Evolutionary conservation across 495 filamentous ascomycete genomes (phyloP).

Genomic region (Penicillium bialowiezense): DNA sequence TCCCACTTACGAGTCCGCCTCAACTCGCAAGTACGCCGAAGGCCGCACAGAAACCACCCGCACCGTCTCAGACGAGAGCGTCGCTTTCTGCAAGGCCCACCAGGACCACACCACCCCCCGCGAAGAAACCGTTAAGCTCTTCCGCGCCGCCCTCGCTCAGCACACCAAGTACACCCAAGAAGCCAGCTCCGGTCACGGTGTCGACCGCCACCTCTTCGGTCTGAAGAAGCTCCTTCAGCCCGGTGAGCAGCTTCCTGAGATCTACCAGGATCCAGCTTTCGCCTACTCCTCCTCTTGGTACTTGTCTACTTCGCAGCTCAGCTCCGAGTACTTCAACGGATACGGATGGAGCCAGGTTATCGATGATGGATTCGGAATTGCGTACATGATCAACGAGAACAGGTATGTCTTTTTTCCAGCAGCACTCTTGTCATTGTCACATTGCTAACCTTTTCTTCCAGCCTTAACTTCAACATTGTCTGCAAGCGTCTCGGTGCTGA

Average conservation of each 20-base stretch:
- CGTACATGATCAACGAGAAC: slow-evolving; percentile 99
- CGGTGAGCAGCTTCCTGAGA: slow-evolving; percentile 74
- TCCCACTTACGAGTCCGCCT: slow-evolving; percentile 96
- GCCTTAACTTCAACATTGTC: slow-evolving; percentile 97
- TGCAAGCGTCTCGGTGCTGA: slow-evolving; percentile 88
- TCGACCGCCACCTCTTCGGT: slow-evolving; percentile 95
- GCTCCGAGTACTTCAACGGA: slow-evolving; percentile 96
- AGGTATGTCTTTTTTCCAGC: slow-evolving; percentile 36
- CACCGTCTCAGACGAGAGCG: slow-evolving; percentile 84
- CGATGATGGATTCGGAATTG: slow-evolving; percentile 93
- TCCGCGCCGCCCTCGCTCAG: slow-evolving; percentile 75
- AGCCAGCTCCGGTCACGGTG: slow-evolving; percentile 87
- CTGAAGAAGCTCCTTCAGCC: slow-evolving; percentile 86
- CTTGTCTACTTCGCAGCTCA: slow-evolving; percentile 83
- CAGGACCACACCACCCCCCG: slow-evolving; percentile 58
- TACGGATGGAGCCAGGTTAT: slow-evolving; percentile 99
- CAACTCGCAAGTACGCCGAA: slow-evolving; percentile 90
- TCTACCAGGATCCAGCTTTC: slow-evolving; percentile 87
- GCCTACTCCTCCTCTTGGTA: slow-evolving; percentile 86
- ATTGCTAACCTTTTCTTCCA: slow-evolving; percentile 30
- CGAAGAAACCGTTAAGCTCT: slow-evolving; percentile 64
- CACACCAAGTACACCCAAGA: slow-evolving; percentile 89
- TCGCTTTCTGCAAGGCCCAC: slow-evolving; percentile 88
- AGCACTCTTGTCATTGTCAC: background rate
- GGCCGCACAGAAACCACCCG: slow-evolving; percentile 97